phyloP scores from a whole-genome alignment of 169 alveolate species.

The Eimeria mitis region DNA sequence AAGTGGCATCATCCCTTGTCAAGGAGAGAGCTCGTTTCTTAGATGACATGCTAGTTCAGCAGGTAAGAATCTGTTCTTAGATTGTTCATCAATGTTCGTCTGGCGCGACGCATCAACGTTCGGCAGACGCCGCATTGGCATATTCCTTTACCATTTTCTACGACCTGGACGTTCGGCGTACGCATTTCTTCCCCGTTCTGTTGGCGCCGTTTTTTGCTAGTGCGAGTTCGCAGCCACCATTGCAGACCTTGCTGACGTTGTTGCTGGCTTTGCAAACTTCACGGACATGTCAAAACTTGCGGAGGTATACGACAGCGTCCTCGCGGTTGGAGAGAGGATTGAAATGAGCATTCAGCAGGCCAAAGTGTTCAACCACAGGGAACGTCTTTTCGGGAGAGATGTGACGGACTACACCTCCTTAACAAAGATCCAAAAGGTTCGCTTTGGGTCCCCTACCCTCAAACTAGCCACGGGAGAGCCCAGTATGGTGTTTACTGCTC shows the following conservation, averaged over 20 bases:
- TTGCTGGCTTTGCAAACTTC: constrained; percentile 89
- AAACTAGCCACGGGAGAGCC: neutral
- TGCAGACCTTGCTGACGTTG: constrained; percentile 90
- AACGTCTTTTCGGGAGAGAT: constrained; percentile 92
- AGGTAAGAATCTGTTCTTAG: constrained; percentile 35
- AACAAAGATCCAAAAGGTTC: constrained; percentile 68
- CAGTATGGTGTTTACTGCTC: neutral
- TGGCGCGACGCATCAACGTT: neutral
- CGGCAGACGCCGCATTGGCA: neutral
- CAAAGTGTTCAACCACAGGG: constrained; percentile 92
- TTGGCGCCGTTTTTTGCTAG: neutral
- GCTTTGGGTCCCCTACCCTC: constrained; percentile 14
- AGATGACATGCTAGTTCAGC: constrained; percentile 90
- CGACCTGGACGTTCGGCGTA: neutral
- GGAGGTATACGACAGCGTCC: constrained; percentile 90
- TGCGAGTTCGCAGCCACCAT: constrained; percentile 93
- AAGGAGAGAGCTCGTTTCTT: constrained; percentile 91
- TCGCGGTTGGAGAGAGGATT: constrained; percentile 90
- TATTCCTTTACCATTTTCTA: neutral
- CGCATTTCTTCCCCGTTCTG: neutral
- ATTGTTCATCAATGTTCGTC: neutral
- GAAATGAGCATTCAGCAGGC: constrained; percentile 91
- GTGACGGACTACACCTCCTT: constrained; percentile 93
- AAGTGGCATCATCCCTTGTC: constrained; percentile 88
- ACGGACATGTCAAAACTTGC: constrained; percentile 88